These are phyloP conservation scores for Boletales sp. DNA, from an alignment of 768 basidiomycete genomes.

Conservation along the genomic window DNA sequence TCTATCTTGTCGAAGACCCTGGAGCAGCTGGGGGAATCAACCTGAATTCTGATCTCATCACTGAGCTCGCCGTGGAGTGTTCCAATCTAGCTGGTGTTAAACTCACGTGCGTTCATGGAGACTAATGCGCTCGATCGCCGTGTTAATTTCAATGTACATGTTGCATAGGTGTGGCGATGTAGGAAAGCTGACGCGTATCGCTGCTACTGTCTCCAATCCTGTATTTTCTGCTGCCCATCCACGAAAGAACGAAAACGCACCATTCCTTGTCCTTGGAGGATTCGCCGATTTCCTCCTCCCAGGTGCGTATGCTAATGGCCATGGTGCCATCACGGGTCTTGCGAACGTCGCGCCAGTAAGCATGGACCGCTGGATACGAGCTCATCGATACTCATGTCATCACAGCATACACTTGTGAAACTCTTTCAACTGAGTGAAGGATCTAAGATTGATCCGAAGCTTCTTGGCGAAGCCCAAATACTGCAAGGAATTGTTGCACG, in stretches of 20 bases:
- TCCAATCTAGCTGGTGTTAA: slow-evolving; percentile 86
- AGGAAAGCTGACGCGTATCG: slow-evolving; percentile 85
- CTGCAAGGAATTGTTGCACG: slow-evolving; percentile 80
- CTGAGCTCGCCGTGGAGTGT: slow-evolving; percentile 70
- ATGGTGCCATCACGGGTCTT: slow-evolving; percentile 90
- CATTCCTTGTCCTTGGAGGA: slow-evolving; percentile 85
- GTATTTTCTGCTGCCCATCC: slow-evolving; percentile 58
- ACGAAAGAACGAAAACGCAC: slow-evolving; percentile 59
- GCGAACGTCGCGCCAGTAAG: slow-evolving; percentile 78
- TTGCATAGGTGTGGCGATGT: slow-evolving; percentile 77
- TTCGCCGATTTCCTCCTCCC: slow-evolving; percentile 82
- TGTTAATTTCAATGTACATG: slow-evolving; percentile 9
- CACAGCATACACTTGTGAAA: slow-evolving; percentile 54
- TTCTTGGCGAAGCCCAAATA: slow-evolving; percentile 65
- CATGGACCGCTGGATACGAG: slow-evolving; percentile 2
- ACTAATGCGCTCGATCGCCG: not conserved
- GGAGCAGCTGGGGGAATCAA: slow-evolving; percentile 88
- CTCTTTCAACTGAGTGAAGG: slow-evolving; percentile 62
- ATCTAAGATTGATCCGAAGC: slow-evolving; percentile 49
- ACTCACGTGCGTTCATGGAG: slow-evolving; percentile 60
- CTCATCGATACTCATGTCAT: not conserved
- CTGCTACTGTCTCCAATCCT: slow-evolving; percentile 56
- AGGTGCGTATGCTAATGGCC: slow-evolving; percentile 65
- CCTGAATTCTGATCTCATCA: slow-evolving; percentile 84
- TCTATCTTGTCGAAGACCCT: slow-evolving; percentile 53